Percentiles rank a stretch among this genome's conserved stretches.
Conservation (phyloP, 108 stramenopile species). For the Skeletonema potamos region DNA sequence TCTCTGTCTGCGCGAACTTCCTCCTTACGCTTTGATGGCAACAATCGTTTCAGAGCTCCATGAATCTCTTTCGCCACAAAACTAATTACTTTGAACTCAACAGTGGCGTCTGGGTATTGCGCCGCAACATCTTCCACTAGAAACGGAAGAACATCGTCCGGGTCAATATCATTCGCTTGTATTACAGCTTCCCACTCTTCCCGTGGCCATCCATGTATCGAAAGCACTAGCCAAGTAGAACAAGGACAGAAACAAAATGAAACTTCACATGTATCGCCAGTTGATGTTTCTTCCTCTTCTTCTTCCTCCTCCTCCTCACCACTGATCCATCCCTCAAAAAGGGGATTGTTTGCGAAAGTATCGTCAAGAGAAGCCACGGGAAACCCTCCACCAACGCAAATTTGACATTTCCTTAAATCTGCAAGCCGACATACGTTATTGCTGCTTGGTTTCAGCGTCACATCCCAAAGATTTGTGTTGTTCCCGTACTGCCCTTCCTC, state of each 20-base stretch:
- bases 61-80: background rate
- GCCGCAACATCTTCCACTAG: background rate
- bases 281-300: no score
- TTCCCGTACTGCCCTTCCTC: background rate
- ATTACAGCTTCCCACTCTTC: background rate
- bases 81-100: background rate
- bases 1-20: background rate
- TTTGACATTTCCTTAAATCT: background rate
- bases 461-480: background rate
- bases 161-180: background rate
- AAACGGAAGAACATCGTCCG: background rate
- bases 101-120: slow-evolving; percentile 1
- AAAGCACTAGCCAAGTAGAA: background rate
- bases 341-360: background rate
- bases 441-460: background rate
- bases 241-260: background rate
- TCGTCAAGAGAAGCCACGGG: background rate
- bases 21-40: background rate
- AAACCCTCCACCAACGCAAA: slow-evolving; percentile 2
- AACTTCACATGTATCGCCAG: background rate
- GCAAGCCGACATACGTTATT: background rate
- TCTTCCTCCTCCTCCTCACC: no score
- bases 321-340: background rate
- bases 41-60: background rate
- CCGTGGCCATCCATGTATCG: background rate